A percentile compares a stretch with the other conserved stretches of the same genome.
These are phyloP conservation scores for Candida tibetensis DNA, from an alignment of 805 yeast species.

Conservation along the genomic window DNA sequence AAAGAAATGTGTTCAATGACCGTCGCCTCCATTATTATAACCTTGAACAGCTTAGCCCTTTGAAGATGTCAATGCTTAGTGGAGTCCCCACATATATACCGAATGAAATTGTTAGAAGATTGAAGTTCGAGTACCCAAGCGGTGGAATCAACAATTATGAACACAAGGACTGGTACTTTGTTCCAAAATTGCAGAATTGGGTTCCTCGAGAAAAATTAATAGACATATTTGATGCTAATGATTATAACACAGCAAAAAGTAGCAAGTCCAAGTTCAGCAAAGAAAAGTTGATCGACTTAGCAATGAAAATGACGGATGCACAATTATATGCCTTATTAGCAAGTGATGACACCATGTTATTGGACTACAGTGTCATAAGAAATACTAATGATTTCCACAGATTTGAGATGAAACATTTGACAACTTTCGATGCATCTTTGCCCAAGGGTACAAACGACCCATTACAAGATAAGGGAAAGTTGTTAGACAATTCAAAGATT, in stretches of 20 bases:
- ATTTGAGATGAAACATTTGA: conserved; percentile 17
- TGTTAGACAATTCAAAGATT: conserved; percentile 1
- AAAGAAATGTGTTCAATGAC: conserved; percentile 16
- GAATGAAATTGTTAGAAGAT: conserved; percentile 6
- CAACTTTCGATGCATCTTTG: conserved; percentile 6
- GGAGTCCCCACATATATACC: conserved; percentile 19
- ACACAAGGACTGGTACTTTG: conserved; percentile 14
- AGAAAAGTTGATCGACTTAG: conserved; percentile 12
- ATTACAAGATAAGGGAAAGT: neutral
- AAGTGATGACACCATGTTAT: conserved; percentile 16
- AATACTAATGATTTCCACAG: conserved; percentile 17
- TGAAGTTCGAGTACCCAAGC: conserved; percentile 5
- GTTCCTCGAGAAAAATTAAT: conserved; percentile 10
- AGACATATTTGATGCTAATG: conserved; percentile 7
- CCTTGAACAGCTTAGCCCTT: conserved; percentile 17
- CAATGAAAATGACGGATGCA: conserved; percentile 23
- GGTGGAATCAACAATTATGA: conserved; percentile 3
- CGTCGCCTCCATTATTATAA: conserved; percentile 17
- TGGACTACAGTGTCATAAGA: conserved; percentile 19
- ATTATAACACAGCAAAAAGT: neutral
- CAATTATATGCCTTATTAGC: conserved; percentile 19
- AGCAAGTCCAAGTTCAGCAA: conserved; percentile 8
- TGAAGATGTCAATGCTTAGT: conserved; percentile 15
- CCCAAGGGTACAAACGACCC: conserved; percentile 5
- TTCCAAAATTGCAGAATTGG: conserved; percentile 21